A percentile compares a stretch with the other conserved stretches of the same genome.
Evolutionary conservation across 2,329 filamentous ascomycete genomes (phyloP).

Genomic region (Penicillium verrucosum): DNA sequence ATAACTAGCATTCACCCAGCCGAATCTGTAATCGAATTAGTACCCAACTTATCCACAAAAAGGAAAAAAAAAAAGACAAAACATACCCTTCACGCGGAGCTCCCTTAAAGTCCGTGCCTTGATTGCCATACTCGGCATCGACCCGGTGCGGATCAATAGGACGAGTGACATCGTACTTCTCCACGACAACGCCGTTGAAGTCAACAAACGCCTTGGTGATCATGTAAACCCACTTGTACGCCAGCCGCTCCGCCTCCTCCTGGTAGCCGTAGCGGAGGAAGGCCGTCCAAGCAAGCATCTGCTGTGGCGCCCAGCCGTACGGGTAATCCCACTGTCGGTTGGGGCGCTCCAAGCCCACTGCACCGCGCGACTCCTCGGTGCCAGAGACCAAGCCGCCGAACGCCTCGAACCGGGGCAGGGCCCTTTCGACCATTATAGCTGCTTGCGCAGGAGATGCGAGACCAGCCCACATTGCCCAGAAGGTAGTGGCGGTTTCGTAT

Average conservation of each 20-base stretch:
- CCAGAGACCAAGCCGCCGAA: slow-evolving; percentile 85
- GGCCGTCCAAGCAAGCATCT: slow-evolving; percentile 96
- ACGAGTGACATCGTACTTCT: slow-evolving; percentile 96
- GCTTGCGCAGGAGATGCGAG: slow-evolving; percentile 83
- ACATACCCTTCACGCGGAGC: slow-evolving; percentile 93
- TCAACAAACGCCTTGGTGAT: slow-evolving; percentile 97
- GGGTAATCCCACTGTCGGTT: slow-evolving; percentile 99
- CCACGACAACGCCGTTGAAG: slow-evolving; percentile 95
- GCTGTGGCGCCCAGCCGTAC: slow-evolving; percentile 97
- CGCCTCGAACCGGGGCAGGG: slow-evolving; percentile 81
- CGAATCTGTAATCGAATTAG: slow-evolving; percentile 62
- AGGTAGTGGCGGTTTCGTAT: slow-evolving; percentile 90
- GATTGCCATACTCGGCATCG: slow-evolving; percentile 96
- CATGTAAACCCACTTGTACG: slow-evolving; percentile 98
- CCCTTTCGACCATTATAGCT: slow-evolving; percentile 73
- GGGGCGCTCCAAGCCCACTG: slow-evolving; percentile 73
- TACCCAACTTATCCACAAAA: background rate
- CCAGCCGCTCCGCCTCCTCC: slow-evolving; percentile 81
- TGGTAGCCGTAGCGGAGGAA: slow-evolving; percentile 87
- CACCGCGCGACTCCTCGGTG: slow-evolving; percentile 82
- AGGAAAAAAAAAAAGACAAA: background rate
- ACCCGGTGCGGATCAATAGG: slow-evolving; percentile 88
- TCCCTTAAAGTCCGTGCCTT: slow-evolving; percentile 91
- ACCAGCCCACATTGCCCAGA: slow-evolving; percentile 97
- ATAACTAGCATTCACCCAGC: slow-evolving; percentile 98